Evolutionary conservation across 2,329 filamentous ascomycete genomes (phyloP).

Genomic region (Calonectria montana): DNA sequence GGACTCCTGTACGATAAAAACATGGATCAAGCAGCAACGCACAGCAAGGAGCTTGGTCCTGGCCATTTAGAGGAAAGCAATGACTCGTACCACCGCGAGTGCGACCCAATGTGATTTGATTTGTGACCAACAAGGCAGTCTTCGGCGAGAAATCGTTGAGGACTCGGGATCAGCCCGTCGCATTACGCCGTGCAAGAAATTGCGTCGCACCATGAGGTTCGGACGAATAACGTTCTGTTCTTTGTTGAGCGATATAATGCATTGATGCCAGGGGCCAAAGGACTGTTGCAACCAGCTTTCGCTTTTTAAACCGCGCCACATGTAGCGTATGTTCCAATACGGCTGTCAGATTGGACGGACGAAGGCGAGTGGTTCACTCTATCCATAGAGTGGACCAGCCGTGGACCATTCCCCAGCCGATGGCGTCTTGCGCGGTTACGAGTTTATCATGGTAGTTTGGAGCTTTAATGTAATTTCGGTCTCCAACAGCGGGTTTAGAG

Average conservation of each 20-base stretch:
- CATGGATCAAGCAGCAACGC: not conserved
- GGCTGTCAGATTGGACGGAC: conserved; percentile 30
- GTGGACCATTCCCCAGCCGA: conserved; percentile 27
- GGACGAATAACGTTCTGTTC: conserved; percentile 18
- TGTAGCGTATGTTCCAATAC: conserved; percentile 22
- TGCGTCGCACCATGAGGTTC: not conserved
- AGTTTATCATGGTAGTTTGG: conserved; percentile 12
- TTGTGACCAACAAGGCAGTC: not conserved
- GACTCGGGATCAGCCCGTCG: not conserved
- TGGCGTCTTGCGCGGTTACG: conserved; percentile 29
- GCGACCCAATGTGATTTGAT: not conserved
- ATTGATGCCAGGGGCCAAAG: conserved; percentile 14
- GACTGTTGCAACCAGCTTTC: conserved; percentile 2
- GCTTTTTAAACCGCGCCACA: conserved; percentile 19
- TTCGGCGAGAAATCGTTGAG: not conserved
- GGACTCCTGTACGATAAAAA: not conserved
- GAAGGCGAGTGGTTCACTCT: conserved; percentile 21
- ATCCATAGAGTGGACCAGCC: conserved; percentile 30
- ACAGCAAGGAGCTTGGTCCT: not conserved
- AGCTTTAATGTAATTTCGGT: not conserved
- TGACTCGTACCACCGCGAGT: not conserved
- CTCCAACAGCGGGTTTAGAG: not conserved
- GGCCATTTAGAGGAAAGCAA: not conserved
- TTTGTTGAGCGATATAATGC: conserved; percentile 29
- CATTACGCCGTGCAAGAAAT: not conserved